Evolutionary conservation across 805 yeast species (phyloP), one percentile per base, ranked within the genome.

Genomic region (Yamadazyma phyllophila): DNA sequence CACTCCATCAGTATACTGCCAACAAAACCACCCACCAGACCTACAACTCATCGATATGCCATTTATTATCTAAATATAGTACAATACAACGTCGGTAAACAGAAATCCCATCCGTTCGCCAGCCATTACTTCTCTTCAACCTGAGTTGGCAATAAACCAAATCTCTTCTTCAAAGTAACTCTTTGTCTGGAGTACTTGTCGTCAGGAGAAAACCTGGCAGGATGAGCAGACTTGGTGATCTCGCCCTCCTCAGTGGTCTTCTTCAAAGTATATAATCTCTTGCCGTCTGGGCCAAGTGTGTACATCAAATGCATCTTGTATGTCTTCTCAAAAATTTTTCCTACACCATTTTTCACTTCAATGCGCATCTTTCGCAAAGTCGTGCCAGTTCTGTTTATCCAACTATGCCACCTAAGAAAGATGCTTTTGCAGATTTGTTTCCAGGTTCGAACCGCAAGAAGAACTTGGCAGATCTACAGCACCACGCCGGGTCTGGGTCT

Each of bases 111-210:
- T n/a, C n/a, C n/a, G n/a, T n/a, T n/a, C n/a, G n/a, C n/a, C n/a
- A n/a, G n/a, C n/a, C n/a, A n/a, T 32, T 34, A 45, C 12, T 41
- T 34, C 31, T 43, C 50, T 61, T 82, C 40, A 37, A 37, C 80
- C 67, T 88, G 94, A 46, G 95, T 85, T 61, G 96, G 96, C 65
- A 94, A 77, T 68, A 94, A 66, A 57, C 84, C 83, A 67, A 73
- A 92, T 77, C 99, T 85, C 80, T 89, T 94, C 83, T 94, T 94
- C 65, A 94, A 79, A 47, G 98, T 92, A 42, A 94, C 97, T 81
- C 99, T 88, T 73, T 94, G 98, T 78, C 97, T 86, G 39, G 99
- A 94, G 77, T 89, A 92, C 75, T 94, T 94, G 81, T 94, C 99
- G 68, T 94, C 99, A 58, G 99, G 99, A 29, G 99, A 94, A 71